These are phyloP conservation scores for Yarrowia galli DNA, from an alignment of 1,139 yeast species.

Conservation along the genomic window DNA sequence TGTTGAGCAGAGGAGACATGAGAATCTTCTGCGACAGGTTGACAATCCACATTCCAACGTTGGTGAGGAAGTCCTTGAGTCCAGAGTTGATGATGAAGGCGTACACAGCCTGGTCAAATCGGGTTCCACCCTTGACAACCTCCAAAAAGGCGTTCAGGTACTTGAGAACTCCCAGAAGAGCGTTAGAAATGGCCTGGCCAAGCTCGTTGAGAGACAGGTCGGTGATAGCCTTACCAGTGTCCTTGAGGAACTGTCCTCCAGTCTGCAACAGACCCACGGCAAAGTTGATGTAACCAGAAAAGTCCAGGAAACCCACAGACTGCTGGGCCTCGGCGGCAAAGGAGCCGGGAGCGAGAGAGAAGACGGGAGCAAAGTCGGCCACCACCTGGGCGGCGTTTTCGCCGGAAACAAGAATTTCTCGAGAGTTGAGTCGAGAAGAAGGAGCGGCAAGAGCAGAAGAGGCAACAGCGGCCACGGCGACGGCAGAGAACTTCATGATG, in stretches of 20 bases:
- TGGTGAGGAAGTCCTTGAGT: conserved; percentile 35
- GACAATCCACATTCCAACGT: conserved; percentile 39
- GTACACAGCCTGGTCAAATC: conserved; percentile 33
- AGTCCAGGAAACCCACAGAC: conserved; percentile 24
- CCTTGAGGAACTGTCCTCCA: conserved; percentile 37
- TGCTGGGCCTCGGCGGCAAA: conserved; percentile 34
- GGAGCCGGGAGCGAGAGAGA: conserved; percentile 22
- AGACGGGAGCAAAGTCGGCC: conserved; percentile 28
- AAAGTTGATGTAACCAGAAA: conserved; percentile 37
- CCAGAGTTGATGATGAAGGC: conserved; percentile 37
- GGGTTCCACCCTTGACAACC: conserved; percentile 25
- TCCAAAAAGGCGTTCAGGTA: conserved; percentile 34
- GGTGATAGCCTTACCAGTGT: conserved; percentile 35
- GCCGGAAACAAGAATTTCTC: conserved; percentile 23
- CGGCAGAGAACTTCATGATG: conserved; percentile 30
- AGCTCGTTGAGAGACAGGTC: conserved; percentile 34
- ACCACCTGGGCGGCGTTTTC: conserved; percentile 33
- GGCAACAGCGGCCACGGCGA: conserved; percentile 30
- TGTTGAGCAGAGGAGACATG: conserved; percentile 38
- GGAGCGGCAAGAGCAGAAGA: conserved; percentile 27
- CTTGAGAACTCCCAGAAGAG: conserved; percentile 31
- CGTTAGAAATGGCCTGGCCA: conserved; percentile 33
- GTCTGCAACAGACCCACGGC: conserved; percentile 35
- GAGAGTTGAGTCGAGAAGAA: conserved; percentile 1
- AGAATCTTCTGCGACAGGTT: conserved; percentile 38